A percentile compares a stretch with the other conserved stretches of the same genome.
Evolutionary conservation across 179 eudicot species (phyloP).

Genomic region (Gypsophila paniculata): DNA sequence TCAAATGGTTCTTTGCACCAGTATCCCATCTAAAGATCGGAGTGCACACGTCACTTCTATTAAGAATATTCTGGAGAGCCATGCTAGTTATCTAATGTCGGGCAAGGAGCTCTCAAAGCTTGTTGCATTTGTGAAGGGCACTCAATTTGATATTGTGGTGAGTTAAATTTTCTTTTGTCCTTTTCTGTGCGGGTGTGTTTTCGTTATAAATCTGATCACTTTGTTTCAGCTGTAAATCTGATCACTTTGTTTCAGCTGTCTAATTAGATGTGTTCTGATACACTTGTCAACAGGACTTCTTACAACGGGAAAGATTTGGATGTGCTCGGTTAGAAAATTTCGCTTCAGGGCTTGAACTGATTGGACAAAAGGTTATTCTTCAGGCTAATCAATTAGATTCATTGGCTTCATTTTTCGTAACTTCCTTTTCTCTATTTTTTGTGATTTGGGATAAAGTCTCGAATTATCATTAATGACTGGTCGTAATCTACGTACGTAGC

Average conservation of each 20-base stretch:
- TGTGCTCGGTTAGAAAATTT: constrained; percentile 93
- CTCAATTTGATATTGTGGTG: constrained; percentile 94
- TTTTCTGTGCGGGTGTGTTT: background rate
- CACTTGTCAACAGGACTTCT: constrained; percentile 61
- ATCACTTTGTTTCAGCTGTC: background rate
- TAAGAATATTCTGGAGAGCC: constrained; percentile 84
- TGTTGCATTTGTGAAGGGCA: constrained; percentile 96
- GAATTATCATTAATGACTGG: background rate
- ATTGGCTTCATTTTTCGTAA: background rate
- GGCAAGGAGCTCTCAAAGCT: constrained; percentile 95
- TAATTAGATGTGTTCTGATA: constrained; percentile 1
- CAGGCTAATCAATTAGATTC: background rate
- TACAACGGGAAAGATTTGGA: constrained; percentile 86
- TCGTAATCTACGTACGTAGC: constrained; percentile 38
- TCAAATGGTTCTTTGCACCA: constrained; percentile 29
- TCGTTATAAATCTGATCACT: constrained; percentile 6
- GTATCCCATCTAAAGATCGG: constrained; percentile 69
- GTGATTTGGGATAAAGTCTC: too few species aligned
- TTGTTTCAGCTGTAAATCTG: too few species aligned
- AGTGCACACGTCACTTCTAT: constrained; percentile 88
- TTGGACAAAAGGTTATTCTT: constrained; percentile 68
- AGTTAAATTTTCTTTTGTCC: constrained; percentile 17
- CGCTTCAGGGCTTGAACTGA: constrained; percentile 91
- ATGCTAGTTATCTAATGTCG: constrained; percentile 92
- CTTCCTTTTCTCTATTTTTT: background rate